Evolutionary conservation across 1,284 basidiomycete genomes (phyloP).

Genomic region (Cystobasidiaceae sp.): DNA sequence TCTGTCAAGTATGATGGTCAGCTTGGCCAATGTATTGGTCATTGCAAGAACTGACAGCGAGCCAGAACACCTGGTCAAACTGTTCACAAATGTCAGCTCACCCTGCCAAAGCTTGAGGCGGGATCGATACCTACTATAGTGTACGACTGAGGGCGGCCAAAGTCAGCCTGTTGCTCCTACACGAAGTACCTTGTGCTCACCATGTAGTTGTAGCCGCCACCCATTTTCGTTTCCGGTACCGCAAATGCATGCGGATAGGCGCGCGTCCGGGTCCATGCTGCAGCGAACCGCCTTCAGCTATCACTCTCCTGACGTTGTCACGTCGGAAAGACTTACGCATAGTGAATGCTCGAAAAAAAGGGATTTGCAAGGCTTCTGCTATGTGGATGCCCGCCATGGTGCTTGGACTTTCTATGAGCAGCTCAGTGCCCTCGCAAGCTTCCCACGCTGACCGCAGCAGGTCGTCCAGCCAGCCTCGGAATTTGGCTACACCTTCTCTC

Average conservation of each 20-base stretch:
- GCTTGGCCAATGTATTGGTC: background rate
- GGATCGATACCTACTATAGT: conserved; percentile 42
- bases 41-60: conserved; percentile 51
- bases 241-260: conserved; percentile 98
- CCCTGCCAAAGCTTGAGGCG: background rate
- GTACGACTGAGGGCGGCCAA: conserved; percentile 45
- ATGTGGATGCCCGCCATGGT: conserved; percentile 99
- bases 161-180: background rate
- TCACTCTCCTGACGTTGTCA: background rate
- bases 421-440: conserved; percentile 88
- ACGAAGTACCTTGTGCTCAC: conserved; percentile 49
- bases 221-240: conserved; percentile 86
- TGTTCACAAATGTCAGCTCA: conserved; percentile 44
- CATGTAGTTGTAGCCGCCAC: conserved; percentile 97
- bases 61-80: conserved; percentile 98
- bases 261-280: conserved; percentile 57
- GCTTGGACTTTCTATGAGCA: conserved; percentile 89
- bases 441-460: conserved; percentile 88
- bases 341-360: conserved; percentile 78
- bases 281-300: background rate
- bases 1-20: conserved; percentile 43
- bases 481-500: conserved; percentile 76
- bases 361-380: conserved; percentile 85
- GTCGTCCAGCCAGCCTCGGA: conserved; percentile 78
- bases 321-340: conserved; percentile 53